These are phyloP conservation scores for Cyberlindnera petersonii DNA, from an alignment of 805 yeast genomes.

Conservation along the genomic window DNA sequence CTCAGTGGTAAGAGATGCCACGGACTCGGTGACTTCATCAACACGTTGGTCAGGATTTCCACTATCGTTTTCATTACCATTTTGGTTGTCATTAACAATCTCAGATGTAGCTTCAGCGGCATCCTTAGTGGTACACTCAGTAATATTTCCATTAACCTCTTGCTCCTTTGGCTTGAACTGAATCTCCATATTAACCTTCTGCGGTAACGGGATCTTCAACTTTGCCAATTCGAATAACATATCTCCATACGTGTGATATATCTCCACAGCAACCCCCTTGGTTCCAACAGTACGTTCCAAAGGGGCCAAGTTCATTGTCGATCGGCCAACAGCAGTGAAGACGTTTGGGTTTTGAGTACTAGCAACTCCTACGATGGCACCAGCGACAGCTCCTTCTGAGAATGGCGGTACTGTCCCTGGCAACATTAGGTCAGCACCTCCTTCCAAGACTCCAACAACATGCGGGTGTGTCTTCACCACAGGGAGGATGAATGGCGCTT, in stretches of 20 bases:
- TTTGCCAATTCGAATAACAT: conserved; percentile 51
- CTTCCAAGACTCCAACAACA: conserved; percentile 64
- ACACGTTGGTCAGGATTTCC: too few relatives aligned
- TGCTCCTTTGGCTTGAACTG: conserved; percentile 20
- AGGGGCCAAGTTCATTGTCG: conserved; percentile 44
- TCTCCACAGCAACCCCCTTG: conserved; percentile 74
- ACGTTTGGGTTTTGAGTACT: conserved; percentile 56
- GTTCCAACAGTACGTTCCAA: conserved; percentile 50
- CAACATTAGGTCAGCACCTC: conserved; percentile 80
- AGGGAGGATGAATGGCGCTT: conserved; percentile 62
- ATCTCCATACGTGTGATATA: conserved; percentile 69
- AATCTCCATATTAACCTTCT: conserved; percentile 28
- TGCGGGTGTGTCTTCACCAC: conserved; percentile 64
- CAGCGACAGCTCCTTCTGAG: conserved; percentile 37
- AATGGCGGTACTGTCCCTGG: conserved; percentile 65
- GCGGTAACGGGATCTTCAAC: conserved; percentile 41
- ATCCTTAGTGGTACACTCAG: background rate
- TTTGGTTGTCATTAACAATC: too few relatives aligned
- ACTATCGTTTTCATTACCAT: too few relatives aligned
- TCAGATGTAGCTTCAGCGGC: background rate
- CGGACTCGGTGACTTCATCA: conserved; percentile 11
- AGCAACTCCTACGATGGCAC: conserved; percentile 69
- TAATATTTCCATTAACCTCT: conserved; percentile 7
- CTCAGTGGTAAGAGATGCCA: conserved; percentile 41
- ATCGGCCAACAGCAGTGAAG: conserved; percentile 68